Base-by-base conservation (phyloP, 495 filamentous ascomycete genomes). In the Aspergillus egyptiacus region DNA sequence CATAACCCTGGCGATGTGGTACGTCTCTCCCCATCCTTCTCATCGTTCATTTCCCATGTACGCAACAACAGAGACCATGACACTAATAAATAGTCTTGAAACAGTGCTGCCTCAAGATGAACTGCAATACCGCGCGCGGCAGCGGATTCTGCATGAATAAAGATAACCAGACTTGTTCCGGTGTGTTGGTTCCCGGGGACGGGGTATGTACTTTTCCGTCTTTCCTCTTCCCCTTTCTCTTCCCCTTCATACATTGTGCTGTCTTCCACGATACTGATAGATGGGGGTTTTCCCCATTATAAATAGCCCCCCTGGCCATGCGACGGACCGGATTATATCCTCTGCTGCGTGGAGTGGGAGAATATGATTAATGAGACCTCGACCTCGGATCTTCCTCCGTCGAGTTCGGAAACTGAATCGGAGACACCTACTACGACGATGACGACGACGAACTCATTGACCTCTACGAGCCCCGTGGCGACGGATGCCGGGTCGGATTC, bases 331-430 rank as follows among this genome's bases (percentile, higher is more conserved):
- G 22, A 13, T 36, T 14, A 35, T 5, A 51, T 45, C 19, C 20
- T 37, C 20, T 51, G 49, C 41, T 51, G 49, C 15, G 49, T 51
- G 7, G 18, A 10, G 11, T 46, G 32, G 27, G 40, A 37, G 14
- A 10, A 51, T 6, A 45, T 45, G 40, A 2, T 27, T 2, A 51
- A 51, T 23, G 31, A n/a, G 6, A 45, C 48, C 1, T 6, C 17
- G 6, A 23, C 24, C 14, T 18, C 48, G 6, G n/a, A n/a, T n/a
- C 17, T 13, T 41, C 28, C n/a, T 6, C 36, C 9, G 38, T 5
- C 34, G 23, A 37, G 19, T 25, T 23, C 46, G n/a, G n/a, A n/a
- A n/a, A n/a, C n/a, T n/a, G n/a, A n/a, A n/a, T n/a, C n/a, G n/a
- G n/a, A n/a, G n/a, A n/a, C n/a, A n/a, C n/a, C n/a, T n/a, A n/a